Percentiles rank a stretch among this genome's conserved stretches.
Conservation (phyloP, 345 rosid species). For the Laguncularia racemosa region DNA sequence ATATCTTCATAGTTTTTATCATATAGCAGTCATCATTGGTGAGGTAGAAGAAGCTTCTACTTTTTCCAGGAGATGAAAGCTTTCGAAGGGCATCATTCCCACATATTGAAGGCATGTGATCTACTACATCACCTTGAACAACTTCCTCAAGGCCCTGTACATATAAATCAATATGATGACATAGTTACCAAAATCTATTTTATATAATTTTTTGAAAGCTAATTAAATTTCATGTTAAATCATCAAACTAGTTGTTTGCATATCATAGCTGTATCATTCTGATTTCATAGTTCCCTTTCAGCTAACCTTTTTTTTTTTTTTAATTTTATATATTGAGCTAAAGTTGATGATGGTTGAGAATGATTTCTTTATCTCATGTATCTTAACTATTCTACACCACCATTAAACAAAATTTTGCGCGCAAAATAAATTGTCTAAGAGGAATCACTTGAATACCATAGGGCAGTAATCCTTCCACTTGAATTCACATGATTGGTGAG, state of each 20-base stretch:
- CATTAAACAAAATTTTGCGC: no score
- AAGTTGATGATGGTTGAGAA: no score
- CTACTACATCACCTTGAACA: constrained; percentile 51
- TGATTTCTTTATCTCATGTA: no score
- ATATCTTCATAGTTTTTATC: constrained; percentile 72
- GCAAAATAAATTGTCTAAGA: not conserved
- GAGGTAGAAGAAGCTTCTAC: constrained; percentile 64
- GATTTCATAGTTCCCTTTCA: no score
- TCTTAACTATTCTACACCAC: no score
- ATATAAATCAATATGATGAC: constrained; percentile 19
- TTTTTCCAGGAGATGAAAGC: no score
- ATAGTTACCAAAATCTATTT: constrained; percentile 17
- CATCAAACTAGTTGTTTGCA: no score
- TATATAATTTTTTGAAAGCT: no score
- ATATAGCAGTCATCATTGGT: constrained; percentile 65
- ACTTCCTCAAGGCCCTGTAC: constrained; percentile 48
- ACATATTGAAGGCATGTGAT: constrained; percentile 66
- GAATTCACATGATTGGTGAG: constrained; percentile 60
- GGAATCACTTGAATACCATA: constrained; percentile 54
- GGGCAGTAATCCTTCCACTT: constrained; percentile 85
- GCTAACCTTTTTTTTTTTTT: no score
- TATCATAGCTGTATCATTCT: no score
- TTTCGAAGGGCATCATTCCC: constrained; percentile 66
- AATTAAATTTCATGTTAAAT: no score
- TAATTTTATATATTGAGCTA: no score